Base-by-base conservation (phyloP, 352 stramenopile genomes). In the Phytophthora pisi region DNA sequence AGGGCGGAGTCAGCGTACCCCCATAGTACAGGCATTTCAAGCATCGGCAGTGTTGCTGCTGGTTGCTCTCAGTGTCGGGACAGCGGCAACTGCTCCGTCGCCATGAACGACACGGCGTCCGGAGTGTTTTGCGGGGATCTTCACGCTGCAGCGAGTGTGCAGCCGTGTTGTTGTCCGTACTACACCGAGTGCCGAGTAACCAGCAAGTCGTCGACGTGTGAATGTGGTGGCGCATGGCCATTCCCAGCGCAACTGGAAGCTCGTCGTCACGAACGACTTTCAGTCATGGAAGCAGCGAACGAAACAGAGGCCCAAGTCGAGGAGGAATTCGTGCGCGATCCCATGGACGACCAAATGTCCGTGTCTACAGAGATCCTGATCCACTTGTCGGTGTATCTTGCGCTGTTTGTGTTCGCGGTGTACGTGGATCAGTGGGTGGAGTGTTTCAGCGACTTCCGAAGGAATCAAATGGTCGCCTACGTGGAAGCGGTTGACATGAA, bases 41-140 rank as follows among this genome's bases (percentile, higher is more conserved):
- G 45, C 23, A 51, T 68, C 53, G 66, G 70, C n/a, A 75, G 61
- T 30, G 36, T 72, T 13, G 16, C 61, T 34, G 49, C 49, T 5
- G 85, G 85, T 34, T 93, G 85, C 56, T 69, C 67, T 4, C 49
- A 82, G 15, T 93, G 85, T 56, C 78, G 83, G 15, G 71, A 81
- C 57, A 87, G 74, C 20, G 81, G 85, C 4, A 91, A 90, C 64
- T 93, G 85, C 69, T 91, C 85, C 5, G 49, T 79, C 6, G 85
- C 85, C 2, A 76, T 90, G 59, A 72, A 77, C 23, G 84, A 89
- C 45, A 58, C 54, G 43, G 65, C 59, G 8, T 78, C 69, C 4
- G 85, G 85, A 31, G 85, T 90, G 30, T 93, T 88, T 66, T 93
- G 85, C 38, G 85, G 85, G 42, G 81, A 91, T 31, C 68, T 93